A percentile compares a stretch with the other conserved stretches of the same genome.
Conservation (phyloP, 495 filamentous ascomycete genomes). For the Lichenothelia convexa region DNA sequence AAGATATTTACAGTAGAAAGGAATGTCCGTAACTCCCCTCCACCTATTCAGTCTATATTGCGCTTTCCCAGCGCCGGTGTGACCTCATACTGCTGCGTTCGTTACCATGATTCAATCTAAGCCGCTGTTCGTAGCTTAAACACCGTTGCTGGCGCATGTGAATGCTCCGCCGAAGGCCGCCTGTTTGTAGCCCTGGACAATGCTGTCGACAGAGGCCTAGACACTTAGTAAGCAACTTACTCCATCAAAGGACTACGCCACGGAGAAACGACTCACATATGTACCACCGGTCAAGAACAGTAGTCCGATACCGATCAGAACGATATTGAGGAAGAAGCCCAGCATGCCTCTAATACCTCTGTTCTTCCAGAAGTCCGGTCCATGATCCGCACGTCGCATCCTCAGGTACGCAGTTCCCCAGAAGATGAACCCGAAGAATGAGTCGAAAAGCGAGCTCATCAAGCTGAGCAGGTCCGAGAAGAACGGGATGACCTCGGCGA, state of each 20-base stretch:
- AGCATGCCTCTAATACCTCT: conserved; percentile 42
- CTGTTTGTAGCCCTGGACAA: conserved; percentile 19
- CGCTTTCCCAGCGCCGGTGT: not conserved
- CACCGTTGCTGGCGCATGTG: conserved; percentile 16
- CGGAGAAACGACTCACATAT: conserved; percentile 37
- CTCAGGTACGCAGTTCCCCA: conserved; percentile 79
- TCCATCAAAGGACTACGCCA: not conserved
- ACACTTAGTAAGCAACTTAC: conserved; percentile 1
- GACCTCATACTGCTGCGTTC: not conserved
- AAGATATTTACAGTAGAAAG: not conserved
- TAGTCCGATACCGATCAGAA: conserved; percentile 50
- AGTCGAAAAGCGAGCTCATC: conserved; percentile 82
- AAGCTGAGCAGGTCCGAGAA: conserved; percentile 67
- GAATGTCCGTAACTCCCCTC: not conserved
- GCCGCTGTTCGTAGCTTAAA: no score
- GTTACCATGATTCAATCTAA: not conserved
- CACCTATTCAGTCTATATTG: not conserved
- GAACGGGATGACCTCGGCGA: conserved; percentile 81
- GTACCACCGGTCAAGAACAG: conserved; percentile 64
- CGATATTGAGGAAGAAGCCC: conserved; percentile 44
- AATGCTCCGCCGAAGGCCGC: conserved; percentile 23
- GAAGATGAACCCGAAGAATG: conserved; percentile 88
- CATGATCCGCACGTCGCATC: conserved; percentile 55
- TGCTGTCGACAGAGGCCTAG: conserved; percentile 21
- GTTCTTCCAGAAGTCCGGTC: conserved; percentile 37